A percentile compares a stretch with the other conserved stretches of the same genome.
These are phyloP conservation scores for Coemansia sp. DNA, from an alignment of 192 early-diverging fungal species.

Conservation along the genomic window DNA sequence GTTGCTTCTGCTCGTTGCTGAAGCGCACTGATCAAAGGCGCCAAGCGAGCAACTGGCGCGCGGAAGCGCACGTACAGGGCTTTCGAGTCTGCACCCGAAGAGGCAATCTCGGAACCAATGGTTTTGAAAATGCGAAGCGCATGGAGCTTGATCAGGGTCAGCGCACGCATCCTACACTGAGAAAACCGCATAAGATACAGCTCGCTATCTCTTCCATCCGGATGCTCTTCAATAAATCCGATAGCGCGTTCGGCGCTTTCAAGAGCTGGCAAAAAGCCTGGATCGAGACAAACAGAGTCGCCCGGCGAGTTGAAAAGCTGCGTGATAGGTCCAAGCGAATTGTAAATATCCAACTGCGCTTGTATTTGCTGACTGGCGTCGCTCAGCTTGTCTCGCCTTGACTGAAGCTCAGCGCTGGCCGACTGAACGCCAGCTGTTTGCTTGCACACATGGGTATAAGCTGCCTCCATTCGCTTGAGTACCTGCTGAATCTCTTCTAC, in stretches of 20 bases:
- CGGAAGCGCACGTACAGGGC: slow-evolving; percentile 82
- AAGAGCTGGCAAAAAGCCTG: slow-evolving; percentile 80
- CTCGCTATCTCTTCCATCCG: slow-evolving; percentile 82
- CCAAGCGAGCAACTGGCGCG: slow-evolving; percentile 63
- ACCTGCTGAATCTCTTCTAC: slow-evolving; percentile 60
- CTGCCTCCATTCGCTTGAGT: slow-evolving; percentile 64
- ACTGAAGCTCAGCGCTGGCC: slow-evolving; percentile 81
- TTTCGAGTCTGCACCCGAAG: neutral
- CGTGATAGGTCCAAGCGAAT: slow-evolving; percentile 80
- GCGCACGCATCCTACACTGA: slow-evolving; percentile 91
- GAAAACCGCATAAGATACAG: slow-evolving; percentile 91
- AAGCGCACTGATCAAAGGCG: slow-evolving; percentile 71
- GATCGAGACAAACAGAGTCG: slow-evolving; percentile 78
- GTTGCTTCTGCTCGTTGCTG: slow-evolving; percentile 65
- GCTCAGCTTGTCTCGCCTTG: slow-evolving; percentile 20
- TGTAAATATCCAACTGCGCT: slow-evolving; percentile 73
- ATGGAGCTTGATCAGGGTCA: slow-evolving; percentile 89
- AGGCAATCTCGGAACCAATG: neutral
- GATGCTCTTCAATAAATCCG: slow-evolving; percentile 51
- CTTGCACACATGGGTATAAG: slow-evolving; percentile 79
- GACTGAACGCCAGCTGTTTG: slow-evolving; percentile 76
- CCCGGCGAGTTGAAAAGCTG: slow-evolving; percentile 81
- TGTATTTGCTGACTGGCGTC: slow-evolving; percentile 60
- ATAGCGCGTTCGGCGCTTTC: slow-evolving; percentile 76
- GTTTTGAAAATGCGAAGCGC: slow-evolving; percentile 62